Evolutionary conservation across 2,329 filamentous ascomycete genomes (phyloP).

Genomic region (Colletotrichum sp.): DNA sequence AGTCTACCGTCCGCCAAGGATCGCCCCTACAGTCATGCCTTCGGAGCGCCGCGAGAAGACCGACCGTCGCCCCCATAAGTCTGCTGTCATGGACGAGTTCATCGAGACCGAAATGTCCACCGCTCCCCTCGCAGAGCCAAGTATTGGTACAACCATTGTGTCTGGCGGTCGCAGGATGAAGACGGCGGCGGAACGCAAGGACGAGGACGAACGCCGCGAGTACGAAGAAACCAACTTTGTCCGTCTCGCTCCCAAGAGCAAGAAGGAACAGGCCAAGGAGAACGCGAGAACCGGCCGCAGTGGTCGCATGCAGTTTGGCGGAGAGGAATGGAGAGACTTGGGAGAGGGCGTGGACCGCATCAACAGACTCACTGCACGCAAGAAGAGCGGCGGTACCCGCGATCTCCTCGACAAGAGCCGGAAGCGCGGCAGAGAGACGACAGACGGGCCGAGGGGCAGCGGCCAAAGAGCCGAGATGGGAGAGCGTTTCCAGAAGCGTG

Average conservation of each 20-base stretch:
- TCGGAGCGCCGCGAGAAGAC: conserved; percentile 67
- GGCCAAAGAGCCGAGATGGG: conserved; percentile 68
- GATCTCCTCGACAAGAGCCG: conserved; percentile 81
- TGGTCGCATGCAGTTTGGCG: conserved; percentile 75
- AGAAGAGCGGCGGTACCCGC: conserved; percentile 59
- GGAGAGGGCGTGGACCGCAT: conserved; percentile 88
- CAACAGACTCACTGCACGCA: conserved; percentile 78
- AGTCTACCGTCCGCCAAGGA: conserved; percentile 87
- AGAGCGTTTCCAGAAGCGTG: conserved; percentile 74
- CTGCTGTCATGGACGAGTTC: conserved; percentile 90
- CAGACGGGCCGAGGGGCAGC: conserved; percentile 72
- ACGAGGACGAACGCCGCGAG: conserved; percentile 77
- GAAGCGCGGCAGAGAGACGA: conserved; percentile 74
- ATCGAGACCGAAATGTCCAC: conserved; percentile 82
- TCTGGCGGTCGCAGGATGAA: conserved; percentile 80
- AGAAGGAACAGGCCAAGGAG: conserved; percentile 81
- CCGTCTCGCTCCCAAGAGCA: conserved; percentile 83
- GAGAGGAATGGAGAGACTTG: conserved; percentile 90
- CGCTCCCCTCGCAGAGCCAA: conserved; percentile 84
- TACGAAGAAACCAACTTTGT: conserved; percentile 96
- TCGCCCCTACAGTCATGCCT: conserved; percentile 86
- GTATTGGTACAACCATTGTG: conserved; percentile 88
- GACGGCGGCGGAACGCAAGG: conserved; percentile 75
- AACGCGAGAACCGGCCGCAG: conserved; percentile 53
- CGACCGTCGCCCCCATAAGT: conserved; percentile 70